Evolutionary conservation across 2,329 filamentous ascomycete species (phyloP).

Genomic region (Clarireedia monteithiana): DNA sequence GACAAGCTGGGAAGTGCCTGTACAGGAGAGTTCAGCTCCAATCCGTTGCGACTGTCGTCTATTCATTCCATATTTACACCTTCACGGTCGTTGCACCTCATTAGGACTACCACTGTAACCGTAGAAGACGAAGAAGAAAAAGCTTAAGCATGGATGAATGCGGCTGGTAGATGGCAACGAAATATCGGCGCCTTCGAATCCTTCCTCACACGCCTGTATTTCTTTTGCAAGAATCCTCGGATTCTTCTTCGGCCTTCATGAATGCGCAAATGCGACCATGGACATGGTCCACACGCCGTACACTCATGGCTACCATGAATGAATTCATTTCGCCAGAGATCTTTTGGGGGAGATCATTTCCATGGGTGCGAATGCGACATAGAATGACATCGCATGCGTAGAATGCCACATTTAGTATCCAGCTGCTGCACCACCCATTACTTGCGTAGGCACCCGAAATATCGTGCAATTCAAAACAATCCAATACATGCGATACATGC

Average conservation of each 20-base stretch:
- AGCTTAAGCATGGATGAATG: neutral
- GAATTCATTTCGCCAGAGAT: neutral
- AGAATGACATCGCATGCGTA: neutral
- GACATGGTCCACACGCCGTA: constrained; percentile 2
- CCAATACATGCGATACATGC: no score
- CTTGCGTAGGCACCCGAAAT: no score
- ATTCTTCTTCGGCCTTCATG: neutral
- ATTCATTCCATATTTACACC: neutral
- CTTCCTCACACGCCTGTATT: neutral
- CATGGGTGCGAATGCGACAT: neutral
- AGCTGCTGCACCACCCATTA: neutral
- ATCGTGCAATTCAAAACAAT: neutral
- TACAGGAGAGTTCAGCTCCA: no score
- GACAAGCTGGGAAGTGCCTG: no score
- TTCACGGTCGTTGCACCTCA: neutral
- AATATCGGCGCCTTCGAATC: neutral
- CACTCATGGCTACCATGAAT: constrained; percentile 1
- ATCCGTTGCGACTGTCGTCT: neutral
- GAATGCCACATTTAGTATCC: neutral
- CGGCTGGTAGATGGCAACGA: neutral
- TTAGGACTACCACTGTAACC: neutral
- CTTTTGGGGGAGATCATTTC: constrained; percentile 3
- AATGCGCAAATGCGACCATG: neutral
- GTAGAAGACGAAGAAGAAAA: neutral
- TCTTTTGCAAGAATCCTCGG: neutral